Conservation (phyloP, 352 stramenopile genomes). For the Pythium inflatum region DNA sequence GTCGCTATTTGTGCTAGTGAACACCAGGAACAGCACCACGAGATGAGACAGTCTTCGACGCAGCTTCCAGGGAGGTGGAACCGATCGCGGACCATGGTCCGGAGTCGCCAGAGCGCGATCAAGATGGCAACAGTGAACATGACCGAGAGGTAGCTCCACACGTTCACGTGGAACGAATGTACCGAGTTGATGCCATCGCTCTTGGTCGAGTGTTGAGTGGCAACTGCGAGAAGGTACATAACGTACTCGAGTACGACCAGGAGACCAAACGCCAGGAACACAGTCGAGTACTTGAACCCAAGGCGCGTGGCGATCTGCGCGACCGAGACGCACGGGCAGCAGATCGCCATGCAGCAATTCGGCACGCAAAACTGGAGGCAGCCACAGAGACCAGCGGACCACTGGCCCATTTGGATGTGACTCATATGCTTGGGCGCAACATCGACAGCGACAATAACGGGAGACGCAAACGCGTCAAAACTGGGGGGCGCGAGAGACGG, state of each 20-base stretch:
- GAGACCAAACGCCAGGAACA: neutral
- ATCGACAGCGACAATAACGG: neutral
- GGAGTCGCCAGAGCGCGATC: slow-evolving; percentile 4
- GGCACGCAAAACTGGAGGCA: slow-evolving; percentile 31
- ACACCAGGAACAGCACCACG: slow-evolving; percentile 12
- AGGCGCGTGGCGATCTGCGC: slow-evolving; percentile 29
- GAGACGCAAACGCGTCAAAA: too few species aligned
- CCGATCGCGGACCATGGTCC: neutral
- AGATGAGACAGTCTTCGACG: neutral
- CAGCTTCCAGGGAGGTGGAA: slow-evolving; percentile 4
- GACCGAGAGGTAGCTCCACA: slow-evolving; percentile 6
- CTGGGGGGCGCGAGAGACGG: neutral
- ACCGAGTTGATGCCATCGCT: too few species aligned
- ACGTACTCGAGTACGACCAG: slow-evolving; percentile 10
- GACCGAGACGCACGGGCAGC: slow-evolving; percentile 34
- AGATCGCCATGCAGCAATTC: slow-evolving; percentile 36
- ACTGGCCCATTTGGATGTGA: slow-evolving; percentile 15
- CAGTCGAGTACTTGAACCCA: slow-evolving; percentile 20
- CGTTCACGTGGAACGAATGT: neutral
- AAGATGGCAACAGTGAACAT: slow-evolving; percentile 1
- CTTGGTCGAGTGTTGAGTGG: slow-evolving; percentile 2
- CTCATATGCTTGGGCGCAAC: neutral
- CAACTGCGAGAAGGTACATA: neutral
- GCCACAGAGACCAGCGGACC: slow-evolving; percentile 26
- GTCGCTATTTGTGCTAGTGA: slow-evolving; percentile 21